These are phyloP conservation scores for Aspergillus nanangensis DNA, from an alignment of 495 filamentous ascomycete genomes.

Conservation along the genomic window DNA sequence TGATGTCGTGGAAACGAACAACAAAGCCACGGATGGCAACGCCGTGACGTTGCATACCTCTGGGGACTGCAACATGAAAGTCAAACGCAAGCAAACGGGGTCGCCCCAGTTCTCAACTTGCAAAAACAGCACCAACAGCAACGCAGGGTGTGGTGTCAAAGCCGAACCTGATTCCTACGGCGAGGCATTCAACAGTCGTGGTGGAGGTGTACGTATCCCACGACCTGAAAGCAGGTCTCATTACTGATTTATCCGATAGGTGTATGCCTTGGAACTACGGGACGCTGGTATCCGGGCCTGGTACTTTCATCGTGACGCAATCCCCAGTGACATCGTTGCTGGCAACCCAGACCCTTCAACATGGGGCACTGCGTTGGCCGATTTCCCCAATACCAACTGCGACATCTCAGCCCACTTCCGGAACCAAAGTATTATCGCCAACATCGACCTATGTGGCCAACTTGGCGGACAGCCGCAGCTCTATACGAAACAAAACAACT, in stretches of 20 bases:
- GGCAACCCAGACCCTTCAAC: conserved; percentile 38
- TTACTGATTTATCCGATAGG: conserved; percentile 8
- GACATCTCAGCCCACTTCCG: conserved; percentile 42
- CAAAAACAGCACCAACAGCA: conserved; percentile 28
- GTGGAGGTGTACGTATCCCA: conserved; percentile 39
- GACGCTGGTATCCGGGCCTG: conserved; percentile 43
- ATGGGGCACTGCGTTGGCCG: conserved; percentile 44
- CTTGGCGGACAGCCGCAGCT: conserved; percentile 27
- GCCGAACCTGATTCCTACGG: conserved; percentile 34
- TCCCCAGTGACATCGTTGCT: conserved; percentile 33
- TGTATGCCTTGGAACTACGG: conserved; percentile 45
- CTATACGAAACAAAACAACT: conserved; percentile 37
- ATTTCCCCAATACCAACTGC: conserved; percentile 49
- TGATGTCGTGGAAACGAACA: conserved; percentile 44
- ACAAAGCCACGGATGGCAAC: conserved; percentile 40
- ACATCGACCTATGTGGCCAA: conserved; percentile 48
- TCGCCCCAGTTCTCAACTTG: conserved; percentile 24
- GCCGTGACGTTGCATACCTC: conserved; percentile 43
- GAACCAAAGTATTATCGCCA: conserved; percentile 49
- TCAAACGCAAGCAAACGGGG: conserved; percentile 40
- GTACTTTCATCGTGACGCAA: conserved; percentile 39
- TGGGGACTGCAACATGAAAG: conserved; percentile 40
- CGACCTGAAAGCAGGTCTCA: neutral
- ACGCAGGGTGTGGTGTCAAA: conserved; percentile 43
- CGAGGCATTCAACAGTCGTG: conserved; percentile 35